These are phyloP conservation scores for Didymella arachidicola DNA, from an alignment of 2,329 filamentous ascomycete genomes.

Conservation along the genomic window DNA sequence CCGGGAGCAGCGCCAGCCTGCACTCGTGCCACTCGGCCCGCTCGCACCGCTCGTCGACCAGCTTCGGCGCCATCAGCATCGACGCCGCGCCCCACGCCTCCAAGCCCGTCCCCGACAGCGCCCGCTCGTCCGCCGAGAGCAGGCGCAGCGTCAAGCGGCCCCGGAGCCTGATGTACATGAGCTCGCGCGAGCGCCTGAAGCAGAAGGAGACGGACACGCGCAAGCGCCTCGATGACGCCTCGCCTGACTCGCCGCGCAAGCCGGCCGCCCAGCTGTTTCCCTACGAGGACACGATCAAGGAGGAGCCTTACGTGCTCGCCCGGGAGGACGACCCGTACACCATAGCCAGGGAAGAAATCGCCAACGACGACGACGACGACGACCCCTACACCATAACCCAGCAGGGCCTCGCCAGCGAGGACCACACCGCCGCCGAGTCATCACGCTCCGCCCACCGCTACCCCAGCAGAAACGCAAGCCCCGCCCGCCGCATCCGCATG, in stretches of 20 bases:
- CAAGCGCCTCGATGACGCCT: conserved; percentile 59
- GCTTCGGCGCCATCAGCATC: conserved; percentile 54
- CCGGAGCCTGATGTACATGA: conserved; percentile 75
- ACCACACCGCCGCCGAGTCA: conserved; percentile 30
- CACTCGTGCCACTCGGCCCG: conserved; percentile 47
- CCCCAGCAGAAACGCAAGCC: conserved; percentile 43
- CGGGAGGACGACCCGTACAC: no score
- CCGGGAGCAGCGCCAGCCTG: conserved; percentile 23
- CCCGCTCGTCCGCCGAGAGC: conserved; percentile 46
- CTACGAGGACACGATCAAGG: conserved; percentile 49
- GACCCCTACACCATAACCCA: no score
- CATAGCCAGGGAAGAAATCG: no score
- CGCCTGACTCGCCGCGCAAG: conserved; percentile 35
- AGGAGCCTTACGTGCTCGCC: conserved; percentile 34
- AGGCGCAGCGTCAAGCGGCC: conserved; percentile 49
- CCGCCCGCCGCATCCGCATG: conserved; percentile 37
- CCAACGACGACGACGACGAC: no score
- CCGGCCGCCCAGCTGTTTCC: conserved; percentile 36
- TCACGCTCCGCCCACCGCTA: conserved; percentile 41
- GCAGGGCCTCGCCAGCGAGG: conserved; percentile 18
- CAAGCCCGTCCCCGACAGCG: conserved; percentile 38
- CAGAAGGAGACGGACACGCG: conserved; percentile 67
- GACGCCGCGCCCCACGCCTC: conserved; percentile 41
- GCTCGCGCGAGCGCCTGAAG: conserved; percentile 71
- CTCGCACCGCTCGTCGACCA: conserved; percentile 46